Base-by-base conservation (phyloP, 129 eudicot species). In the Flaveria brownii region DNA sequence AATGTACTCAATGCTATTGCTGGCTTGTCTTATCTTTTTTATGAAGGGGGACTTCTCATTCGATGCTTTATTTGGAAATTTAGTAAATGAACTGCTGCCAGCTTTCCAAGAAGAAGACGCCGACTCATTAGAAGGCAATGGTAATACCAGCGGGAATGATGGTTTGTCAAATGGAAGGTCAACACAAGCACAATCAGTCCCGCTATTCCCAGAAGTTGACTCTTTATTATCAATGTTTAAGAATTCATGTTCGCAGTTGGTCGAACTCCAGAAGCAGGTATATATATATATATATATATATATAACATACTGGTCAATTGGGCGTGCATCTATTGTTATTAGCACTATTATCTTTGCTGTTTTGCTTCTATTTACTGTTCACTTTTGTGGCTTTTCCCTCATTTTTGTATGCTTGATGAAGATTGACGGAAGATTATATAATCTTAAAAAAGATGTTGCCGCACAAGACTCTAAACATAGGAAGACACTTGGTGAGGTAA, bases 131-230 rank as follows among this genome's bases (percentile, higher is more conserved):
- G 99, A 94, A 56, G 96, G 87, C 23, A 88, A 88, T 80, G 71
- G 85, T 73, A 82, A 62, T 73, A 55, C 73, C 67, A 84, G 25
- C 69, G 90, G 80, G 67, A 83, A 56, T 81, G 98, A 90, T 72
- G 49, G 82, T 72, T 84, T 88, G 71, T 39, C 88, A 72, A 93
- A 90, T 81, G 89, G 83, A 79, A 93, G 83, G 80, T 73, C 80
- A 64, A 72, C 83, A 13, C 93, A 85, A 85, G 89, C 85, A 75
- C 67, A 75, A 30, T 47, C 85, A 33, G 87, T 80, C 74, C 99
- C 97, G 4, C 84, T 86, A 78, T 94, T 94, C 83, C 99, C 99
- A 8, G 97, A 94, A 85, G 97, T 94, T 17, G 99, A 94, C 85
- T 73, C 96, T 75, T 77, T 94, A 13, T 73, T 94, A 82, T 86